Evolutionary conservation across 805 yeast genomes (phyloP), one percentile per base, ranked within the genome.

Genomic region (Cyberlindnera maclurae): DNA sequence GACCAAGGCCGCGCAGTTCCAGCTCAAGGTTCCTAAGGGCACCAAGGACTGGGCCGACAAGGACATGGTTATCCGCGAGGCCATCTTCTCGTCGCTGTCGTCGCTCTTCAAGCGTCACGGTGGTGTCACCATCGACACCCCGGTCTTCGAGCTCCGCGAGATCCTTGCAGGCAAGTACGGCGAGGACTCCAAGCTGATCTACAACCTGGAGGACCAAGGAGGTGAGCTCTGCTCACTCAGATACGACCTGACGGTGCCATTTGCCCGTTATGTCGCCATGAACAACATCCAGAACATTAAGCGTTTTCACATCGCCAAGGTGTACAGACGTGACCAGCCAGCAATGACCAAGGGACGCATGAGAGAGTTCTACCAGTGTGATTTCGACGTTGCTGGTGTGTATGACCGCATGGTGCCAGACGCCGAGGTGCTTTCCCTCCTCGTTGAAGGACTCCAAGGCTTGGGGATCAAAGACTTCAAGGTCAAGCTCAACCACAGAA

Each of bases 281-380:
- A 93, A 93, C 68, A 87, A 85, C 54, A 76, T 93, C 44, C 81
- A 86, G 52, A 76, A 70, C 57, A 90, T 93, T 64, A 93, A 93
- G 67, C 75, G 99, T 59, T 93, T 79, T 61, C 99, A 93, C 66
- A 86, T 93, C 48, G 98, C 99, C 51, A 93, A 93, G 63, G 99
- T 93, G 39, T 93, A 93, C 67, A 80, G 99, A 69, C 83, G 99
- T 66, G 99, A 93, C 61, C 99, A 93, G 65, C 99, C 99, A 5
- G 99, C 99, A 8, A 93, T 93, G 98, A 90, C 97, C 37, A 93
- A 93, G 65, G 99, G 99, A 45, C 78, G 99, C 65, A 93, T 93
- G 98, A 84, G 99, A 75, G 99, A 93, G 65, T 93, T 93, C 57
- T 93, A 93, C 64, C 99, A 93, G 67, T 93, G 99, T 70, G 99